Evolutionary conservation across 2,329 filamentous ascomycete genomes (phyloP), one percentile per base, ranked within the genome.

Genomic region (Neofusicoccum laricinum): DNA sequence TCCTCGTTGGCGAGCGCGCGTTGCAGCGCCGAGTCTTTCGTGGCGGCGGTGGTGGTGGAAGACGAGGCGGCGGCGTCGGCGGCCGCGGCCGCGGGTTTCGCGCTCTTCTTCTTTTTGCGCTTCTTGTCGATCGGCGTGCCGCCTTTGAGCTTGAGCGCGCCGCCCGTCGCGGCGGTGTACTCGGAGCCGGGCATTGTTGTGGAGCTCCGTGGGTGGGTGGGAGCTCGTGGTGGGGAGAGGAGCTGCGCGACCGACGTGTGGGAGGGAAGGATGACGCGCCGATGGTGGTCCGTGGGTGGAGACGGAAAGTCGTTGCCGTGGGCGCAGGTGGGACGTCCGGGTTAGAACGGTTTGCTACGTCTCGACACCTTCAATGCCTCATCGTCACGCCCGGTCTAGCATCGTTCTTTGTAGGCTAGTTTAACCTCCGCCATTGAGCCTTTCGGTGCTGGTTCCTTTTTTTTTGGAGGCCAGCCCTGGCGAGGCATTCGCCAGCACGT

Each of bases 111-210:
- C 70, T 84, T 86, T 72, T 82, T 86, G 70, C 82, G 86, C 76
- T 87, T 85, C 77, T 88, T 90, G 75, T 88, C 90, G 72, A 90
- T 87, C 68, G 86, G 80, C 72, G 75, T 71, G 51, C 82, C 85
- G 72, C 93, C 92, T 80, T 97, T 97, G 66, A 97, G 85, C 75
- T 92, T 94, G 38, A 97, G 85, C 66, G 89, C 90, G 70, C 92
- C 92, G 71, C 89, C 87, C 65, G 87, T 84, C 66, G 85, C 84
- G 64, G 49, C 43, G 14, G 40, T 49, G 62, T 64, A 64, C 34
- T 64, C 62, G 50, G 50, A 57, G 62, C 62, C 15, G 14, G 62
- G 62, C 62, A 64, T 64, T 12, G 40, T 17, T 6, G 30, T 32
- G 10, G n/a, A 12, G 7, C 17, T 32, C 4, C 12, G 11, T 6